These are phyloP conservation scores for Castanea sativa DNA, from an alignment of 306 rosid species.

Conservation along the genomic window DNA sequence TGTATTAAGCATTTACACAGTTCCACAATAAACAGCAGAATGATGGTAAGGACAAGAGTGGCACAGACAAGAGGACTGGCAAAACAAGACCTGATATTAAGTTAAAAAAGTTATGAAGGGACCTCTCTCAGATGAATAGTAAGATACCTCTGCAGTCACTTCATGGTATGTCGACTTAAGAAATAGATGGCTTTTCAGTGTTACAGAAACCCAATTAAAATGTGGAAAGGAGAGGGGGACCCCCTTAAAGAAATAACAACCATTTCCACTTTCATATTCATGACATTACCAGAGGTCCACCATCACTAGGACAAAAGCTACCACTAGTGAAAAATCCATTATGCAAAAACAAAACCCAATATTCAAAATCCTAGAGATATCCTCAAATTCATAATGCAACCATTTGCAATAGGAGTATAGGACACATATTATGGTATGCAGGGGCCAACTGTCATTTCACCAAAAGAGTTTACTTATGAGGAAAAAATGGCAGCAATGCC, in stretches of 20 bases:
- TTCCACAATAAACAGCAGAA: not conserved
- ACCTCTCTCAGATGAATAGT: constrained; percentile 12
- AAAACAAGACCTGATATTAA: not conserved
- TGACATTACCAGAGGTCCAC: constrained; percentile 41
- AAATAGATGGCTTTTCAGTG: constrained; percentile 6
- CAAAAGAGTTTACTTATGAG: not conserved
- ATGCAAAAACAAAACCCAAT: constrained; percentile 27
- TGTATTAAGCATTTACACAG: not conserved
- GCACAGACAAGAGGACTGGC: not conserved
- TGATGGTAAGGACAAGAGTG: not conserved
- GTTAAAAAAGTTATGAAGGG: constrained; percentile 5
- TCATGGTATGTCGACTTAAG: constrained; percentile 15
- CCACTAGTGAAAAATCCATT: constrained; percentile 17
- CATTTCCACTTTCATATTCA: constrained; percentile 12
- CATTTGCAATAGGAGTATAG: constrained; percentile 1
- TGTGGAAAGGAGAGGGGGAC: constrained; percentile 5
- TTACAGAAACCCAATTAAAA: constrained; percentile 2
- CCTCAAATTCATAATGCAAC: constrained; percentile 17
- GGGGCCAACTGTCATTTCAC: constrained; percentile 1
- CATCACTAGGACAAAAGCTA: constrained; percentile 24
- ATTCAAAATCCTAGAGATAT: constrained; percentile 1
- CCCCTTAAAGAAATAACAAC: constrained; percentile 6
- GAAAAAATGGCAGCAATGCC: not conserved
- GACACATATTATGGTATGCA: not conserved
- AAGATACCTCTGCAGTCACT: constrained; percentile 24